Conservation (phyloP, 108 stramenopile species). For the Pseudonitzschia delicatissima region DNA sequence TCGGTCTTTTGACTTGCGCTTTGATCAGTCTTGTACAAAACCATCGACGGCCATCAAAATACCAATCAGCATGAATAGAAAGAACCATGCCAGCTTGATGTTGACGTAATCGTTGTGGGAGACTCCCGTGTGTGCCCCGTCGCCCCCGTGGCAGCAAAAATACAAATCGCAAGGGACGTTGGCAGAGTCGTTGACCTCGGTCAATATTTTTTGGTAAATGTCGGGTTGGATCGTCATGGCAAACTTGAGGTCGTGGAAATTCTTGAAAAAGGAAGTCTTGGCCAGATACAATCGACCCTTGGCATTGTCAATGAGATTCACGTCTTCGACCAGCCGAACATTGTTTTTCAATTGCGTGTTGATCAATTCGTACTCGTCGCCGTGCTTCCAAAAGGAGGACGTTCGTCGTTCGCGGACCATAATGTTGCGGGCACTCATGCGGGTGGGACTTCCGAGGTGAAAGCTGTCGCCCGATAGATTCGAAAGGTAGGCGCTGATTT, state of each 20-base stretch:
- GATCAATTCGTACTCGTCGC: conserved; percentile 16
- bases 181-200: conserved; percentile 46
- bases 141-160: conserved; percentile 70
- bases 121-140: conserved; percentile 41
- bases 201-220: conserved; percentile 41
- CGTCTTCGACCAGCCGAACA: conserved; percentile 20
- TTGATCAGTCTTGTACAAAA: too few relatives aligned
- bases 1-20: too few relatives aligned
- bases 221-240: conserved; percentile 53
- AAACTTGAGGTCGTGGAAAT: conserved; percentile 34
- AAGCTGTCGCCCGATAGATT: background rate
- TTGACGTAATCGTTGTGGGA: conserved; percentile 54
- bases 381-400: conserved; percentile 1
- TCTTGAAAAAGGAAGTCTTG: conserved; percentile 31
- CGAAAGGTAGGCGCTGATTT: background rate
- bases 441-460: background rate
- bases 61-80: conserved; percentile 14
- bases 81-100: conserved; percentile 48
- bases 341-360: conserved; percentile 28
- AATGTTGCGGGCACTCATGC: background rate
- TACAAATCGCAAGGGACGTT: conserved; percentile 54
- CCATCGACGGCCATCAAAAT: too few relatives aligned
- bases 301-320: conserved; percentile 4
- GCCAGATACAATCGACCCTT: conserved; percentile 28
- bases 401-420: background rate